Conservation (phyloP, 2,329 filamentous ascomycete genomes). For the Aureobasidium mangrovei region DNA sequence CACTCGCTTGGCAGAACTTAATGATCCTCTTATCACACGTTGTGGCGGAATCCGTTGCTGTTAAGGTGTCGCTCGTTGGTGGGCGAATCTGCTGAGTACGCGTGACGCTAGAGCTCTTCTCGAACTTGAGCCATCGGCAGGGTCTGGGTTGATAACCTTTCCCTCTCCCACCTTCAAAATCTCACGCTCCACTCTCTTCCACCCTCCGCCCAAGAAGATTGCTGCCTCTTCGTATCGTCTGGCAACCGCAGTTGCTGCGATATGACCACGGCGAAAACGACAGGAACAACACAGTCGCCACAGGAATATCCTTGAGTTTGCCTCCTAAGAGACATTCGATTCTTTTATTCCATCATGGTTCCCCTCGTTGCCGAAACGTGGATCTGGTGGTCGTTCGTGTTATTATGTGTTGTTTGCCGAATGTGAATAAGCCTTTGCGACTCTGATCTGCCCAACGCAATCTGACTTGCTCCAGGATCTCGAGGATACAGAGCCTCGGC, state of each 20-base stretch:
- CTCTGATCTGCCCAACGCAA: slow-evolving; percentile 1
- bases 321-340: neutral
- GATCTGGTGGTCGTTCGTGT: slow-evolving; percentile 38
- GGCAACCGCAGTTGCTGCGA: neutral
- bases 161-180: neutral
- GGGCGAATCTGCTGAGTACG: neutral
- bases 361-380: slow-evolving; percentile 36
- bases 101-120: slow-evolving; percentile 12
- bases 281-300: slow-evolving; percentile 7
- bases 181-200: neutral
- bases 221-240: no score
- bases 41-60: neutral
- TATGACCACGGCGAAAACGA: slow-evolving; percentile 1
- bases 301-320: slow-evolving; percentile 14
- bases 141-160: slow-evolving; percentile 9
- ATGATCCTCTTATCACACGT: slow-evolving; percentile 1
- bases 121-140: slow-evolving; percentile 3
- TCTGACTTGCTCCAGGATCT: slow-evolving; percentile 27
- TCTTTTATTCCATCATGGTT: slow-evolving; percentile 20
- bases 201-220: no score
- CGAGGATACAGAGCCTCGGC: slow-evolving; percentile 38
- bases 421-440: slow-evolving; percentile 27
- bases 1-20: slow-evolving; percentile 1
- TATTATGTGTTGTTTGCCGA: slow-evolving; percentile 33
- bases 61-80: neutral